Base-by-base conservation (phyloP, 2,329 filamentous ascomycete species). In the Trichoderma polysporum region DNA sequence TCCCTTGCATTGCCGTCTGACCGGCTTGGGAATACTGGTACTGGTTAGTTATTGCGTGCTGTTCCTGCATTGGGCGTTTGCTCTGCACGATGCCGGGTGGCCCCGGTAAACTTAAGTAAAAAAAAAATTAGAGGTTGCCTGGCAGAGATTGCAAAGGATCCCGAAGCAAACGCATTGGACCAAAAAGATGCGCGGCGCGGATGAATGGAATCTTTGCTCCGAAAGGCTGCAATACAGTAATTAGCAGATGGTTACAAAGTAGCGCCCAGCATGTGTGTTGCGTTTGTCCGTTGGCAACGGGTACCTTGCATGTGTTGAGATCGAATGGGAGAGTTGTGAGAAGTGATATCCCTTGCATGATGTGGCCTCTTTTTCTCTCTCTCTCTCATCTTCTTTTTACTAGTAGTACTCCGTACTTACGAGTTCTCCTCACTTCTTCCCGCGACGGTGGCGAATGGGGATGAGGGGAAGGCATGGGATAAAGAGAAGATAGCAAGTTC, bases 221-320 rank as follows among this genome's bases (percentile, higher is more conserved):
- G 47, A 53, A 50, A 50, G 47, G 47, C n/a, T n/a, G n/a, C n/a
- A n/a, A n/a, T n/a, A n/a, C n/a, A n/a, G n/a, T n/a, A n/a, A n/a
- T n/a, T n/a, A n/a, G n/a, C n/a, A n/a, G n/a, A n/a, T n/a, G n/a
- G n/a, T n/a, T n/a, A n/a, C n/a, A n/a, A n/a, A n/a, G n/a, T n/a
- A n/a, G n/a, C n/a, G n/a, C n/a, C n/a, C n/a, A n/a, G n/a, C n/a
- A n/a, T n/a, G n/a, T n/a, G n/a, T n/a, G n/a, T n/a, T n/a, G n/a
- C n/a, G n/a, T n/a, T n/a, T n/a, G n/a, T 41, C 39, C 15, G 56
- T 22, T 53, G 47, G 22, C 47, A 29, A 22, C 59, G 59, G 59
- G 59, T 63, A 63, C 59, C 59, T 63, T 63, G 59, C 59, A 63
- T 57, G 22, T 39, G 53, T 41, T 41, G 47, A 47, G 45, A 53